Conservation (phyloP, 192 early-diverging fungal species). For the Endogone sp. region DNA sequence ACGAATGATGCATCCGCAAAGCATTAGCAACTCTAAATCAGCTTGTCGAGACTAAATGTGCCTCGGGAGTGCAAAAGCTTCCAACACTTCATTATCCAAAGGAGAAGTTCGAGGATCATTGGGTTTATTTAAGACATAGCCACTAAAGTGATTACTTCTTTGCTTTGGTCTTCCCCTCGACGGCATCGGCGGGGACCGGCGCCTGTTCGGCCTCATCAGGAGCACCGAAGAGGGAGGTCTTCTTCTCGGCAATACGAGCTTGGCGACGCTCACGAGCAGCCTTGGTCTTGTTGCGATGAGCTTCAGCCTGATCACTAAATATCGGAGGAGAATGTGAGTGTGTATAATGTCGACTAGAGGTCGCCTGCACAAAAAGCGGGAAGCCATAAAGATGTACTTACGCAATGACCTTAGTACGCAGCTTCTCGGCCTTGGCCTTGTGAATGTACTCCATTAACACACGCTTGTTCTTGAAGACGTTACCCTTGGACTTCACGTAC, state of each 20-base stretch:
- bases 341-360: constrained; percentile 10
- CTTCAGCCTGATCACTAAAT: constrained; percentile 87
- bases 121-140: too few species aligned
- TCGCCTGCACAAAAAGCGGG: too few species aligned
- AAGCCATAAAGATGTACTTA: too few species aligned
- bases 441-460: constrained; percentile 99
- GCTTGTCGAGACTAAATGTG: too few species aligned
- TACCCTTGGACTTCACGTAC: constrained; percentile 99
- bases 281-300: constrained; percentile 94
- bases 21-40: too few species aligned
- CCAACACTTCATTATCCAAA: too few species aligned
- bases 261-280: constrained; percentile 91
- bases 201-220: constrained; percentile 23
- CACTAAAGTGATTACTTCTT: constrained; percentile 3
- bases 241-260: constrained; percentile 85
- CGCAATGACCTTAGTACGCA: constrained; percentile 83
- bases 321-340: constrained; percentile 7
- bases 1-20: too few species aligned
- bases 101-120: too few species aligned
- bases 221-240: constrained; percentile 64
- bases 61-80: too few species aligned
- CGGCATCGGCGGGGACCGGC: not conserved
- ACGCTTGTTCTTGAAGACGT: constrained; percentile 99
- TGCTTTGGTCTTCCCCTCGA: constrained; percentile 2
- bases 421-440: constrained; percentile 98